Percentiles rank a stretch among this genome's conserved stretches.
Evolutionary conservation across 1,284 basidiomycete species (phyloP).

Genomic region (Malassezia globosa): DNA sequence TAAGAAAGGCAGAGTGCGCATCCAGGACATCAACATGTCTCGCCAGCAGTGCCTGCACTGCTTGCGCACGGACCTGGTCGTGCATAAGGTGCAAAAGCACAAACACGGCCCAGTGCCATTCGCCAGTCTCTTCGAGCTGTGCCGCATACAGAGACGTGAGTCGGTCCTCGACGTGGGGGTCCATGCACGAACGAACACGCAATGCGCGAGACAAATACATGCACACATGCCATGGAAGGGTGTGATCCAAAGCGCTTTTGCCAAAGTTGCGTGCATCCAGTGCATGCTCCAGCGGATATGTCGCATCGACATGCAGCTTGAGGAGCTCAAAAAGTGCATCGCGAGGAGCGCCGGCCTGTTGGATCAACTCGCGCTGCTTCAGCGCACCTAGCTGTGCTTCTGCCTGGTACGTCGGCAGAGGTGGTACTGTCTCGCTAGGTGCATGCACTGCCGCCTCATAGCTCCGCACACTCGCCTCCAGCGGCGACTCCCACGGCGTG

Average conservation of each 20-base stretch:
- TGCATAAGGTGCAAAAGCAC: constrained; percentile 79
- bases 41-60: constrained; percentile 67
- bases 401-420: constrained; percentile 43
- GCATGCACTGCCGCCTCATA: constrained; percentile 52
- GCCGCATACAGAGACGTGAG: constrained; percentile 72
- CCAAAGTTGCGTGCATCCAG: constrained; percentile 62
- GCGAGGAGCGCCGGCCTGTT: constrained; percentile 22
- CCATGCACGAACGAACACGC: constrained; percentile 69
- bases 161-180: constrained; percentile 58
- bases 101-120: constrained; percentile 76
- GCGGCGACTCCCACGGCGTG: constrained; percentile 60
- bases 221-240: constrained; percentile 86
- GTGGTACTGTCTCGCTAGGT: constrained; percentile 32
- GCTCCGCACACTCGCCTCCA: constrained; percentile 59
- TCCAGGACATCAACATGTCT: constrained; percentile 62
- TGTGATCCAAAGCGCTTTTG: constrained; percentile 64
- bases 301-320: constrained; percentile 57
- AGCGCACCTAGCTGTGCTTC: constrained; percentile 28
- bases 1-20: constrained; percentile 60
- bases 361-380: constrained; percentile 24
- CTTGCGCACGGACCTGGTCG: constrained; percentile 57
- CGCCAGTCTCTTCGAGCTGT: constrained; percentile 69
- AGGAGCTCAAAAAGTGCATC: constrained; percentile 79
- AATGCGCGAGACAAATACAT: constrained; percentile 73
- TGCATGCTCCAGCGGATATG: constrained; percentile 51